Evolutionary conservation across 257 asterid genomes (phyloP).

Genomic region (Lycium ferocissimum): DNA sequence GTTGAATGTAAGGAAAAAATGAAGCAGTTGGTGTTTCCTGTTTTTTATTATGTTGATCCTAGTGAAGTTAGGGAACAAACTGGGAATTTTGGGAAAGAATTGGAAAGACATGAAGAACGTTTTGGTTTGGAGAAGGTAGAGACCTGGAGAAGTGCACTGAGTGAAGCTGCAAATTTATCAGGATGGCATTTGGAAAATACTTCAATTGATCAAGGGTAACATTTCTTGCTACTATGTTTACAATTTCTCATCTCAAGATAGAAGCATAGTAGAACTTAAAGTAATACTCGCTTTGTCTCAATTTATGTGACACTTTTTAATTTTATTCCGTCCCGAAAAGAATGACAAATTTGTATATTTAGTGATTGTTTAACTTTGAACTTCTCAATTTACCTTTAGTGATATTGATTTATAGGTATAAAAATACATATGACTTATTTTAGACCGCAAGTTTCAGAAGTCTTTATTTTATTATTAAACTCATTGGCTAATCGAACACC

Average conservation of each 20-base stretch:
- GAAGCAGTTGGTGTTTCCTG: slow-evolving; percentile 18
- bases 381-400: too few relatives aligned
- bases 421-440: too few relatives aligned
- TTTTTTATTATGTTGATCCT: background rate
- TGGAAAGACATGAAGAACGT: background rate
- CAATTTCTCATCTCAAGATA: background rate
- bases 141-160: slow-evolving; percentile 5
- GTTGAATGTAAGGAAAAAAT: background rate
- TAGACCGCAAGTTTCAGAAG: too few relatives aligned
- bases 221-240: background rate
- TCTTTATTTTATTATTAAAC: too few relatives aligned
- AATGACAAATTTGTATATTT: too few relatives aligned
- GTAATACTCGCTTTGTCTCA: too few relatives aligned
- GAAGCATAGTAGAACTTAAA: background rate
- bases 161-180: slow-evolving; percentile 15
- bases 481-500: too few relatives aligned
- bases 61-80: background rate
- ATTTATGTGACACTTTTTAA: too few relatives aligned
- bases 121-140: slow-evolving; percentile 12
- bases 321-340: too few relatives aligned
- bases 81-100: background rate
- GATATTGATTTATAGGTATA: too few relatives aligned
- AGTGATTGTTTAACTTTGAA: too few relatives aligned
- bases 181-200: slow-evolving; percentile 17
- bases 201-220: background rate